Conservation (phyloP, 2,329 filamentous ascomycete genomes). For the Calonectria pseudoturangicola region DNA sequence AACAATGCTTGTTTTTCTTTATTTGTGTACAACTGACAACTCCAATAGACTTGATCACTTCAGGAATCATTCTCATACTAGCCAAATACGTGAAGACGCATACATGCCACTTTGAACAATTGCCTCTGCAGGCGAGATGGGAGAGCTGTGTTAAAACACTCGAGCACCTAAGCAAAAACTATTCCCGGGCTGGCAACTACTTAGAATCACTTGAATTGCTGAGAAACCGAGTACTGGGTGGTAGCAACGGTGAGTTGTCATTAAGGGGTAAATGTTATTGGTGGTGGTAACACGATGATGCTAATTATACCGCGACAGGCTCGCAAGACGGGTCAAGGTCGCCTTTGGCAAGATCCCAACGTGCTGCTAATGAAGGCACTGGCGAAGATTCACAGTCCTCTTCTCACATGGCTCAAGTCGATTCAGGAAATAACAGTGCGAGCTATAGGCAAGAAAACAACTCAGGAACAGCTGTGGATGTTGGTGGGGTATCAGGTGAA, state of each 20-base stretch:
- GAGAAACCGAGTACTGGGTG: not conserved
- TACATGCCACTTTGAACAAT: not conserved
- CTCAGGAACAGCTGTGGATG: not conserved
- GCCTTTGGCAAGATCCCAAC: no score
- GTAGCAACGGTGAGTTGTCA: not conserved
- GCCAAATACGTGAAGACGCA: not conserved
- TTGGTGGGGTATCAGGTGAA: not conserved
- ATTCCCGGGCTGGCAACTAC: conserved; percentile 1
- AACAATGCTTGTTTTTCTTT: rapidly evolving
- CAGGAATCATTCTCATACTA: conserved; percentile 7
- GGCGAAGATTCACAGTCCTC: not conserved
- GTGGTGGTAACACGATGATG: not conserved
- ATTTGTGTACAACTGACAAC: not conserved
- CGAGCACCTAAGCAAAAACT: not conserved
- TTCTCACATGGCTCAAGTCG: no score
- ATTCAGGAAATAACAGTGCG: not conserved
- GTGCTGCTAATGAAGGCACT: not conserved
- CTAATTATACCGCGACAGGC: not conserved
- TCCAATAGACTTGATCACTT: conserved; percentile 15
- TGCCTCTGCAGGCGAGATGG: not conserved
- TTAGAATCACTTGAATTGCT: not conserved
- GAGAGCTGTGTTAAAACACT: conserved; percentile 11
- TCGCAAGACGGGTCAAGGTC: not conserved
- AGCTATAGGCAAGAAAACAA: not conserved
- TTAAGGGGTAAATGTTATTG: not conserved